phyloP scores from a whole-genome alignment of 2,329 filamentous ascomycete species.

The Arthroderma sp. region DNA sequence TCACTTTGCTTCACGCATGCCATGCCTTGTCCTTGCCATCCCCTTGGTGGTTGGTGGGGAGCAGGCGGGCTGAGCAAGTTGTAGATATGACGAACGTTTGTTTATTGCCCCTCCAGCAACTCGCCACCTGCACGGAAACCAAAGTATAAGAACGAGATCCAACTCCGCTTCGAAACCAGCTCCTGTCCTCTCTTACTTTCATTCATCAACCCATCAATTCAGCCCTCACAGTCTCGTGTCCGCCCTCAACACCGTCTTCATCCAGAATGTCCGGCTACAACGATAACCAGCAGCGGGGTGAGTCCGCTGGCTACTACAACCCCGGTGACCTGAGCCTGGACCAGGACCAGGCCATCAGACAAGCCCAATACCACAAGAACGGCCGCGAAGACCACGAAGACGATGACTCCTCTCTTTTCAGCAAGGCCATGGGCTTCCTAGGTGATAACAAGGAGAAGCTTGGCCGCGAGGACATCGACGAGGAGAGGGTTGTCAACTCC shows the following conservation, averaged over 20 bases:
- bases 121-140: not conserved
- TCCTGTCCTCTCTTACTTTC: not conserved
- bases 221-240: not conserved
- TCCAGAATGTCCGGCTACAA: constrained; percentile 8
- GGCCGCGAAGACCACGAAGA: constrained; percentile 35
- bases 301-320: constrained; percentile 6
- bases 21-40: not conserved
- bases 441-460: constrained; percentile 40
- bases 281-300: not conserved
- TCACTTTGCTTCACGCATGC: not conserved
- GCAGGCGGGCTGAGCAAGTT: not conserved
- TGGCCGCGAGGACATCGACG: constrained; percentile 45
- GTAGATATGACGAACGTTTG: not conserved
- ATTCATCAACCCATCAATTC: not conserved
- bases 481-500: constrained; percentile 55
- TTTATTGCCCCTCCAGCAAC: constrained; percentile 1
- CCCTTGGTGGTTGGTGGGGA: not conserved
- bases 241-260: constrained; percentile 15
- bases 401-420: constrained; percentile 38
- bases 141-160: not conserved
- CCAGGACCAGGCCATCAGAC: constrained; percentile 41
- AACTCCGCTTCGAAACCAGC: no score
- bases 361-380: constrained; percentile 37
- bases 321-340: constrained; percentile 33
- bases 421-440: constrained; percentile 44